phyloP scores from a whole-genome alignment of 352 stramenopile species.

The Phytophthora brassicae region DNA sequence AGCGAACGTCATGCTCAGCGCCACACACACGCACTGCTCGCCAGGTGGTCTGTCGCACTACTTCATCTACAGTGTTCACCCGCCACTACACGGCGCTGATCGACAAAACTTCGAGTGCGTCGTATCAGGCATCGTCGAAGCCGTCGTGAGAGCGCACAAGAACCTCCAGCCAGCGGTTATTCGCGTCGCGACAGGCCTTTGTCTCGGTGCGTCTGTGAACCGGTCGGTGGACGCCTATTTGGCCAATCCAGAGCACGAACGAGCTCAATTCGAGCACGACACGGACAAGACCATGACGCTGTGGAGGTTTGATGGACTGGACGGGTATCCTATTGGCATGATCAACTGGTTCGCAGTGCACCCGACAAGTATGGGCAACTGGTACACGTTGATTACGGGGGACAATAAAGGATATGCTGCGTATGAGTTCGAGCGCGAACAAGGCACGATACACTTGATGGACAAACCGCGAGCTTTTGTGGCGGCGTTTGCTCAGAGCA shows the following conservation, averaged over 20 bases:
- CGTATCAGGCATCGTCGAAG: constrained; percentile 85
- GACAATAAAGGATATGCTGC: constrained; percentile 94
- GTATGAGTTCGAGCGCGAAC: constrained; percentile 87
- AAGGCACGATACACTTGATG: constrained; percentile 78
- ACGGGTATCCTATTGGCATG: constrained; percentile 86
- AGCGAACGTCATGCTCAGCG: constrained; percentile 88
- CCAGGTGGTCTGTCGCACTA: constrained; percentile 92
- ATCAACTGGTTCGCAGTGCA: constrained; percentile 95
- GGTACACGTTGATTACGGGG: constrained; percentile 91
- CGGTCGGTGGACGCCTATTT: constrained; percentile 88
- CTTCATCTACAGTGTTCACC: constrained; percentile 89
- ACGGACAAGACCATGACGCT: constrained; percentile 94
- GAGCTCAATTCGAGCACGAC: constrained; percentile 74
- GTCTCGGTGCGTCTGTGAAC: constrained; percentile 87
- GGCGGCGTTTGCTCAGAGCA: constrained; percentile 92
- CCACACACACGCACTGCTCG: constrained; percentile 92
- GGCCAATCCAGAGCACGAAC: constrained; percentile 84
- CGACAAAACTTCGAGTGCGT: constrained; percentile 90
- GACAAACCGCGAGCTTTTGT: constrained; percentile 88
- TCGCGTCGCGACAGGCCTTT: constrained; percentile 57
- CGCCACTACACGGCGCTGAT: constrained; percentile 68
- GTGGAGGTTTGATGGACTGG: constrained; percentile 81
- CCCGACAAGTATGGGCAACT: constrained; percentile 92
- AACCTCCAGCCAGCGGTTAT: constrained; percentile 77
- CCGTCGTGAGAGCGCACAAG: constrained; percentile 74